phyloP scores from a whole-genome alignment of 768 basidiomycete genomes.

The Auricularia cornea region DNA sequence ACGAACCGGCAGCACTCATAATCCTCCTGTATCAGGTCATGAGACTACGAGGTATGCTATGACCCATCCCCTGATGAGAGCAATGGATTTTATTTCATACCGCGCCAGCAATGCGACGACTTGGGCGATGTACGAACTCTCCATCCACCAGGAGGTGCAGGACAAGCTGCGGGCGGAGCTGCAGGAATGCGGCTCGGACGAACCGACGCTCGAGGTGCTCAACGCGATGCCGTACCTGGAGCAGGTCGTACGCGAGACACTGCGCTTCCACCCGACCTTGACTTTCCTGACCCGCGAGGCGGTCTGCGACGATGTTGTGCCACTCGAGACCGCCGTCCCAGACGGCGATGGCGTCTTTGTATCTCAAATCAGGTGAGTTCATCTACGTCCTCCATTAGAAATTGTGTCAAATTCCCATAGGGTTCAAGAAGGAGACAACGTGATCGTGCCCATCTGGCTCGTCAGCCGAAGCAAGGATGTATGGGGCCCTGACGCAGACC shows the following conservation, averaged over 20 bases:
- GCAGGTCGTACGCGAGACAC: conserved; percentile 49
- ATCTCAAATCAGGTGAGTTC: conserved; percentile 12
- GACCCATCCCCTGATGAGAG: too few species aligned
- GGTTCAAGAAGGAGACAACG: background rate
- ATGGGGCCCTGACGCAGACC: background rate
- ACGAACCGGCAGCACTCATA: too few species aligned
- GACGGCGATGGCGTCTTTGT: conserved; percentile 13
- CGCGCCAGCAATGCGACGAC: conserved; percentile 20
- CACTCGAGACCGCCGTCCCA: conserved; percentile 31
- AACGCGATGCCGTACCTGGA: conserved; percentile 48
- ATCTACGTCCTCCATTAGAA: background rate
- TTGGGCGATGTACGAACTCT: conserved; percentile 55
- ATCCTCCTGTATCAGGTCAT: background rate
- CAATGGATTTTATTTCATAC: too few species aligned
- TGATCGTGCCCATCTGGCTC: background rate
- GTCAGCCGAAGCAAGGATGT: background rate
- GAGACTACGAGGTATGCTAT: background rate
- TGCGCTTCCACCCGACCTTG: conserved; percentile 49
- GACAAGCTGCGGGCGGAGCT: conserved; percentile 11
- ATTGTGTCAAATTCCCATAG: background rate
- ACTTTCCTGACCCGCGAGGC: conserved; percentile 32
- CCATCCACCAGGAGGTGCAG: conserved; percentile 41
- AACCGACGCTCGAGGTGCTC: conserved; percentile 20
- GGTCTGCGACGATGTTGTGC: conserved; percentile 38
- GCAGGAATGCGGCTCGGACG: conserved; percentile 8